These are phyloP conservation scores for Paraurostyla sp. DNA, from an alignment of 73 alveolate genomes.

Conservation along the genomic window DNA sequence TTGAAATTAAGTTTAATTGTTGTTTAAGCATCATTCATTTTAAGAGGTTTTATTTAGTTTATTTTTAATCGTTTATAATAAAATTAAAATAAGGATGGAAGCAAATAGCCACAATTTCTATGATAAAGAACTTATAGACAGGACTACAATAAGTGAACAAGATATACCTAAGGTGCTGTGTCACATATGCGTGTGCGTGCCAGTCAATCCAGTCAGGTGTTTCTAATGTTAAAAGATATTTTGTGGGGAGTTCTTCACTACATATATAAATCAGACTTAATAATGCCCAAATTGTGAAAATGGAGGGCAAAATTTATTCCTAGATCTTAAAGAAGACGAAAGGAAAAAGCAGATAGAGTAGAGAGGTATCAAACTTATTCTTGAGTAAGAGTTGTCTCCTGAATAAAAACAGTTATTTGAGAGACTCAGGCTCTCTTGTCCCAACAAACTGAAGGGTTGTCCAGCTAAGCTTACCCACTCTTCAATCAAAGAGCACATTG, in stretches of 20 bases:
- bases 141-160: neutral
- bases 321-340: neutral
- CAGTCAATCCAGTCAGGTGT: neutral
- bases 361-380: neutral
- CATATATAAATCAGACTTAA: neutral
- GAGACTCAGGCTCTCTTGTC: neutral
- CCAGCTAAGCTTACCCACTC: neutral
- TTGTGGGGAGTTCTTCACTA: neutral
- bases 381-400: no score
- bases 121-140: neutral
- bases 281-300: neutral
- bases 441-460: neutral
- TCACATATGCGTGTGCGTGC: neutral
- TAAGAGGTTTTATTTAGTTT: neutral
- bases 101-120: neutral
- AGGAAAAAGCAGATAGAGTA: neutral
- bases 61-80: neutral
- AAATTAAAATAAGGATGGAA: neutral
- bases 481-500: neutral
- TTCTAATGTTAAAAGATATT: neutral
- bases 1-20: neutral
- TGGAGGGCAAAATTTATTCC: conserved; percentile 10
- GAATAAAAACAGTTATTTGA: neutral
- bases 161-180: neutral
- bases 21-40: neutral